phyloP scores from a whole-genome alignment of 2,329 filamentous ascomycete species.

The Hypocreales sp. region DNA sequence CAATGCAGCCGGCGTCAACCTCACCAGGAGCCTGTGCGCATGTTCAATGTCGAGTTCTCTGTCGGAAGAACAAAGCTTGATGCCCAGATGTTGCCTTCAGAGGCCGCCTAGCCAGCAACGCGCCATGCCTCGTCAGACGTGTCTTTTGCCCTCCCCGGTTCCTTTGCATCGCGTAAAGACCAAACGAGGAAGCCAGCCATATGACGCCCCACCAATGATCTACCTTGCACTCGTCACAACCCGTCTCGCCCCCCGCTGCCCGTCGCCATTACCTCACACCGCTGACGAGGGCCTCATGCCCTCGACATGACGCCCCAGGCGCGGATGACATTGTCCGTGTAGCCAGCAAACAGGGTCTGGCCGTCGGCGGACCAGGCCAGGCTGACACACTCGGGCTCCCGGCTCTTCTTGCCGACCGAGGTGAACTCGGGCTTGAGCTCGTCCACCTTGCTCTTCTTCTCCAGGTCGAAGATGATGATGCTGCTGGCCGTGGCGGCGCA shows the following conservation, averaged over 20 bases:
- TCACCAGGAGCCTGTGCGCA: too few relatives aligned
- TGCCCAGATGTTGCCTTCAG: constrained; percentile 19
- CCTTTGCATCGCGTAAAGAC: constrained; percentile 25
- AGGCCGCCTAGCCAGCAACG: constrained; percentile 22
- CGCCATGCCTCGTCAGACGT: constrained; percentile 19
- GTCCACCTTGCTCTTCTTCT: constrained; percentile 99
- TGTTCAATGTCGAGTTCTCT: too few relatives aligned
- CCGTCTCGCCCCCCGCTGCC: constrained; percentile 2
- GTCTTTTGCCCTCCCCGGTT: constrained; percentile 12
- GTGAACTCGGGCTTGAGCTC: constrained; percentile 99
- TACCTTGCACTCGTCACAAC: constrained; percentile 10
- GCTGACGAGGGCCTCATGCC: constrained; percentile 38
- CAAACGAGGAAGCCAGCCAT: constrained; percentile 30
- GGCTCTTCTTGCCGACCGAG: constrained; percentile 96
- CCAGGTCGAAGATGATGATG: constrained; percentile 99
- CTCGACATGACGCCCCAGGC: constrained; percentile 96
- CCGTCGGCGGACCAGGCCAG: constrained; percentile 97
- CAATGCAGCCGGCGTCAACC: too few relatives aligned
- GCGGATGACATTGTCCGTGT: constrained; percentile 99
- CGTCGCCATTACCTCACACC: constrained; percentile 2
- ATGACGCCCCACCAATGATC: constrained; percentile 30
- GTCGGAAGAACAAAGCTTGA: constrained; percentile 23
- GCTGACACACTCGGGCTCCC: constrained; percentile 94
- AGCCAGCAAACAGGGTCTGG: constrained; percentile 98
- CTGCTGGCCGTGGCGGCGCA: constrained; percentile 92